Evolutionary conservation across 371 early-diverging fungal genomes (phyloP).

Genomic region (Rhizopus arrhizus): DNA sequence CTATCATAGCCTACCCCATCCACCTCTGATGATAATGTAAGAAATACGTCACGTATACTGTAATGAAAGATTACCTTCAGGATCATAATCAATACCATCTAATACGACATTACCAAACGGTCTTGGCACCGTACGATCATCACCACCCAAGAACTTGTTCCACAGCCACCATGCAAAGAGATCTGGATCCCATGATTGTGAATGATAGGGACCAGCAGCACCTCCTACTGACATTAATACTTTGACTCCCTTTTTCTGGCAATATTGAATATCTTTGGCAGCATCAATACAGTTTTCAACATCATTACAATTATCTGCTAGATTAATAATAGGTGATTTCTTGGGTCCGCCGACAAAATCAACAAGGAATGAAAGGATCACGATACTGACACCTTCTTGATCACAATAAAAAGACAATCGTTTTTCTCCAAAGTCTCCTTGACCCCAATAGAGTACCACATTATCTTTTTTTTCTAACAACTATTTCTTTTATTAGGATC

Average conservation of each 20-base stretch:
- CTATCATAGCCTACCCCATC: conserved; percentile 33
- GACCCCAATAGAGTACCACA: conserved; percentile 41
- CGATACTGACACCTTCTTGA: conserved; percentile 52
- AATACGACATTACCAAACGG: conserved; percentile 39
- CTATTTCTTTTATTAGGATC: background rate
- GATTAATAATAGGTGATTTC: conserved; percentile 45
- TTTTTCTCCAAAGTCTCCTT: conserved; percentile 39
- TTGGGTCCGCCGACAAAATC: conserved; percentile 44
- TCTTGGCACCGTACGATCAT: conserved; percentile 28
- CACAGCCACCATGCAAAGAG: conserved; percentile 53
- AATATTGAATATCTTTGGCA: conserved; percentile 59
- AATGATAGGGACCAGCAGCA: conserved; percentile 40
- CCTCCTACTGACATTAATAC: conserved; percentile 60
- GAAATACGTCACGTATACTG: background rate
- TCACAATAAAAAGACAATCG: conserved; percentile 58
- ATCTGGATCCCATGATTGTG: conserved; percentile 36
- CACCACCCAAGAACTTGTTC: conserved; percentile 55
- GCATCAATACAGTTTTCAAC: conserved; percentile 48
- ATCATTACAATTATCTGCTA: conserved; percentile 60
- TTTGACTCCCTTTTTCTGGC: conserved; percentile 63
- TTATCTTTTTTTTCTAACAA: conserved; percentile 11
- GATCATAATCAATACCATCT: conserved; percentile 55
- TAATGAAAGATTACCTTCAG: conserved; percentile 41
- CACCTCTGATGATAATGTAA: conserved; percentile 17
- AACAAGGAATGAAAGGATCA: conserved; percentile 58